Evolutionary conservation across 2,329 filamentous ascomycete species (phyloP), one percentile per base, ranked within the genome.

Genomic region (Trichoderma sp.): DNA sequence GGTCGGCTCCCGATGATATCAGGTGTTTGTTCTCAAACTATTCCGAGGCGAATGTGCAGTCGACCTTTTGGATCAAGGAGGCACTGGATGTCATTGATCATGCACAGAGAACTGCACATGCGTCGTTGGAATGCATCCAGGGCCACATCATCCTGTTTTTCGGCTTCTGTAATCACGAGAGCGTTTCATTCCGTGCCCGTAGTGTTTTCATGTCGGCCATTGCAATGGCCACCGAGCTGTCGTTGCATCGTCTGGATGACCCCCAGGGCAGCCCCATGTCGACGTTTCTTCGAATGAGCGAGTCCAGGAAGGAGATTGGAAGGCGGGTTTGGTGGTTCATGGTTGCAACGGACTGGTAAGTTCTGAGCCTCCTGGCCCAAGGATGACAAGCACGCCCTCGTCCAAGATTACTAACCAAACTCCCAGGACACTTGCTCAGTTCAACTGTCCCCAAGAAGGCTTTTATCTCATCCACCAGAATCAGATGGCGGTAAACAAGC

Each of bases 241-340:
- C 74, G 4, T 53, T 83, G 4, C 80, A 83, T 70, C 73, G 81
- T 8, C 70, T 81, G 0, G 81, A 83, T 58, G 73, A 78, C n/a
- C 71, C 76, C 2, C 69, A 71, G 4, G 70, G 71, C 7, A 57
- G 68, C 4, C 34, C 69, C 7, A 65, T 69, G 9, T 70, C 70
- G 1, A 72, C 72, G 3, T 39, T 68, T 19, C 71, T 75, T 8
- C 75, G 73, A 19, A 67, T 69, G 22, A 69, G 70, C 3, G 74
- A 73, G 22, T 15, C 77, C 1, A 73, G 73, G 37, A 72, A 70
- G 5, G 81, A 83, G 64, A 75, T 80, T 42, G 80, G 78, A 48
- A 73, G 81, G 19, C 74, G 81, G 54, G 70, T 82, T 4, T 83
- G 81, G 81, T 83, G 81, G 81, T 80, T 82, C 69, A 72, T 83